Conservation (phyloP, 192 early-diverging fungal genomes). For the Backusella luteola region DNA sequence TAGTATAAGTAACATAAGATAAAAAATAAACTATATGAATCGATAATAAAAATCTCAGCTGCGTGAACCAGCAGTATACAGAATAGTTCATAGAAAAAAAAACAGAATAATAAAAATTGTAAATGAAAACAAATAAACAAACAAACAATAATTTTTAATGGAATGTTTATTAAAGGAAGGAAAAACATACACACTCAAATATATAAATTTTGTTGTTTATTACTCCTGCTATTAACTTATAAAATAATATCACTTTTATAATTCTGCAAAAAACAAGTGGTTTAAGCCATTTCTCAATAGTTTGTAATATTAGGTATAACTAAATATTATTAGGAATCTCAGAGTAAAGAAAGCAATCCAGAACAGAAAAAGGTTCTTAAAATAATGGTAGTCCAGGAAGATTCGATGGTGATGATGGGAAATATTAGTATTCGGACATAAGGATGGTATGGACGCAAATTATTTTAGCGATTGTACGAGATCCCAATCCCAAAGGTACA, state of each 20-base stretch:
- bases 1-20: not conserved
- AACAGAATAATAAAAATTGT: not conserved
- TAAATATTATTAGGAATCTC: conserved; percentile 65
- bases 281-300: conserved; percentile 90
- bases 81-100: not conserved
- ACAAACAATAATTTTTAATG: not conserved
- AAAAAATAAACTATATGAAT: not conserved
- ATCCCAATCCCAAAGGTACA: conserved; percentile 71
- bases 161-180: conserved; percentile 1
- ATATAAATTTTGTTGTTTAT: not conserved
- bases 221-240: not conserved
- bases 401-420: not conserved
- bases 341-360: conserved; percentile 38
- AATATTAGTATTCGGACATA: conserved; percentile 8
- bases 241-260: conserved; percentile 70
- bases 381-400: not conserved
- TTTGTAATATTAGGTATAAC: conserved; percentile 64
- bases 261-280: conserved; percentile 73
- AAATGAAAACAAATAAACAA: not conserved
- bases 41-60: not conserved
- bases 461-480: conserved; percentile 80
- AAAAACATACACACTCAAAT: not conserved
- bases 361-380: conserved; percentile 6
- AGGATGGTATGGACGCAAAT: conserved; percentile 83
- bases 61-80: not conserved